These are phyloP conservation scores for Trichoderma reesei DNA, from an alignment of 495 filamentous ascomycete species.

Conservation along the genomic window DNA sequence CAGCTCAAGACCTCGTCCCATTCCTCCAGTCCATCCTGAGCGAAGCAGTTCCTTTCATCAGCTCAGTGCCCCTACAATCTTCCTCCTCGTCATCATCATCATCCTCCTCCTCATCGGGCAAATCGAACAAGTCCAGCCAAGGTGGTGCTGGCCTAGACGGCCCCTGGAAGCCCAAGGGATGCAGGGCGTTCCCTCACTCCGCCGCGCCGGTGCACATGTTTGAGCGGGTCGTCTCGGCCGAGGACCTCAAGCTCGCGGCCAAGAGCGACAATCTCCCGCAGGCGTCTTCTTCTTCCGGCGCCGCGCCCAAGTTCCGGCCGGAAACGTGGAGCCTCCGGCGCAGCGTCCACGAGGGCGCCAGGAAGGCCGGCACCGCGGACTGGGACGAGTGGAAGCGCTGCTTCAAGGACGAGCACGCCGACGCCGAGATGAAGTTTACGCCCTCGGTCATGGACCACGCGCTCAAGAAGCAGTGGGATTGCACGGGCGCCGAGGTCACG, in stretches of 20 bases:
- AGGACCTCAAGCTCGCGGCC: conserved; percentile 23
- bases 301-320: conserved; percentile 18
- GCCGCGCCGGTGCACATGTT: conserved; percentile 37
- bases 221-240: conserved; percentile 30
- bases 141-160: conserved; percentile 15
- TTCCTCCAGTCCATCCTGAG: conserved; percentile 35
- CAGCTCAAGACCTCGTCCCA: conserved; percentile 23
- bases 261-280: conserved; percentile 1
- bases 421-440: conserved; percentile 64
- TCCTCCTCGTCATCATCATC: conserved; percentile 16
- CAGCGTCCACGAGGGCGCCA: conserved; percentile 49
- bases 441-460: conserved; percentile 52
- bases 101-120: conserved; percentile 23
- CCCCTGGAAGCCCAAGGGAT: conserved; percentile 33
- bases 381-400: conserved; percentile 55
- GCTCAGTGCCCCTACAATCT: conserved; percentile 14
- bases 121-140: conserved; percentile 20
- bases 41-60: conserved; percentile 50
- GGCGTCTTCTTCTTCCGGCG: no score
- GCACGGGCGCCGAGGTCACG: conserved; percentile 26
- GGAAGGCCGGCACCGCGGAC: conserved; percentile 47
- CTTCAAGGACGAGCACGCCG: conserved; percentile 51
- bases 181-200: conserved; percentile 37
- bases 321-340: conserved; percentile 63
- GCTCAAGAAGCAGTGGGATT: conserved; percentile 44